Conservation (phyloP, 225 moss, liverwort and hornwort species). For the Asterella californica region DNA sequence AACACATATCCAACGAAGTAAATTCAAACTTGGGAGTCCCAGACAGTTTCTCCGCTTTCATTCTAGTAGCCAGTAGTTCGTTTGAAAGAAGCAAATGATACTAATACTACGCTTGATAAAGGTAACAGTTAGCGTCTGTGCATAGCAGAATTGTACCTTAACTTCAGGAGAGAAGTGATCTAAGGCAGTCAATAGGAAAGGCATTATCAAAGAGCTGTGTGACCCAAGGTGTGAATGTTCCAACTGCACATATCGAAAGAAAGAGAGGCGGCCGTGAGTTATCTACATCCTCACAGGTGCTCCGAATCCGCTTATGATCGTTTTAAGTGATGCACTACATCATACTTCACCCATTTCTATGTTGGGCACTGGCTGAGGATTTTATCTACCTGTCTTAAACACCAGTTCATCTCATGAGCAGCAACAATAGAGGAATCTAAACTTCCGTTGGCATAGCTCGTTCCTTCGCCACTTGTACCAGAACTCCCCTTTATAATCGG, state of each 20-base stretch:
- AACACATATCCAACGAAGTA: neutral
- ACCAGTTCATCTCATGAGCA: constrained; percentile 83
- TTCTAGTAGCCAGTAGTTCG: too few species aligned
- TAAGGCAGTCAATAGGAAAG: constrained; percentile 69
- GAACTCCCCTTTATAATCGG: constrained; percentile 58
- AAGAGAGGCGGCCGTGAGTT: neutral
- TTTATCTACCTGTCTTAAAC: constrained; percentile 56
- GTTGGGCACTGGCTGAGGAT: neutral
- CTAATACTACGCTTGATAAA: neutral
- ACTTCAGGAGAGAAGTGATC: constrained; percentile 90
- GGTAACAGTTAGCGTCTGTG: neutral
- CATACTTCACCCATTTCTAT: neutral
- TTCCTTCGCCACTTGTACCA: constrained; percentile 37
- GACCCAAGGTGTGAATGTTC: constrained; percentile 59
- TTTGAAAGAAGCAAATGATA: neutral
- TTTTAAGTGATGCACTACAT: neutral
- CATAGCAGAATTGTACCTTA: constrained; percentile 47
- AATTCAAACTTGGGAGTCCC: neutral
- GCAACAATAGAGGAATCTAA: constrained; percentile 63
- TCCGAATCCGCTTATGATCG: neutral
- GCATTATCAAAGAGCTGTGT: constrained; percentile 63
- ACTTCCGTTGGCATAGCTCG: constrained; percentile 39
- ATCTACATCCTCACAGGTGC: neutral
- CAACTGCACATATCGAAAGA: constrained; percentile 44
- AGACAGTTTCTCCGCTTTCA: neutral